Evolutionary conservation across 495 filamentous ascomycete species (phyloP).

Genomic region (Lentithecium fluviatile): DNA sequence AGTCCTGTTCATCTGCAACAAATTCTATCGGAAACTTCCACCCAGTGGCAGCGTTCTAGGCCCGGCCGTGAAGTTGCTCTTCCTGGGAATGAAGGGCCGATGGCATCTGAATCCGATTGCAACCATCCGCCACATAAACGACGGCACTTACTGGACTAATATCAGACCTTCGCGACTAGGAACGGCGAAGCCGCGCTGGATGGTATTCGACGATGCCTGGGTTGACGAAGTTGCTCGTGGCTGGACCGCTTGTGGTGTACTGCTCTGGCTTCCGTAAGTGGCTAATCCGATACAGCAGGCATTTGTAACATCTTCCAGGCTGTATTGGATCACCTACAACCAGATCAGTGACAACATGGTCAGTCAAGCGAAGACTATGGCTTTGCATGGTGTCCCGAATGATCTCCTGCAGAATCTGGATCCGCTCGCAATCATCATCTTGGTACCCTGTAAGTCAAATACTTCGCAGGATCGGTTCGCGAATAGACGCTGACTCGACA

Average conservation of each 20-base stretch:
- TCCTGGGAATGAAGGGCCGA: slow-evolving; percentile 6
- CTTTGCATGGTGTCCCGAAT: slow-evolving; percentile 70
- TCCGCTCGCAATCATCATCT: slow-evolving; percentile 63
- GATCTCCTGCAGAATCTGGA: slow-evolving; percentile 76
- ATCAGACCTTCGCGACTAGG: slow-evolving; percentile 30
- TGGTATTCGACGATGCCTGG: slow-evolving; percentile 40
- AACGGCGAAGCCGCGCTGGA: slow-evolving; percentile 13
- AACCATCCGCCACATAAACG: slow-evolving; percentile 24
- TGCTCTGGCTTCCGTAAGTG: slow-evolving; percentile 53
- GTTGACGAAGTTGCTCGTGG: slow-evolving; percentile 40
- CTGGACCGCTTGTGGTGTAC: slow-evolving; percentile 30
- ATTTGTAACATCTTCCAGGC: too few relatives aligned
- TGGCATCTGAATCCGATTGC: slow-evolving; percentile 21
- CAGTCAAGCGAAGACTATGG: slow-evolving; percentile 70
- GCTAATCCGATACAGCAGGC: too few relatives aligned
- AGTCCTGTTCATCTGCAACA: slow-evolving; percentile 31
- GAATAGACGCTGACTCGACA: neutral
- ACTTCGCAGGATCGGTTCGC: too few relatives aligned
- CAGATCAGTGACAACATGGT: slow-evolving; percentile 66
- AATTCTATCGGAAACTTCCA: slow-evolving; percentile 15
- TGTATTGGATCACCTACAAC: slow-evolving; percentile 64
- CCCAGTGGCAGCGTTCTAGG: slow-evolving; percentile 30
- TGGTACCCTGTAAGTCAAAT: neutral
- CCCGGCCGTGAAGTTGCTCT: slow-evolving; percentile 26
- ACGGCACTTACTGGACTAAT: slow-evolving; percentile 33